Evolutionary conservation across 2,329 filamentous ascomycete species (phyloP), one percentile per base, ranked within the genome.

Genomic region (Ceratocystis smalleyi): DNA sequence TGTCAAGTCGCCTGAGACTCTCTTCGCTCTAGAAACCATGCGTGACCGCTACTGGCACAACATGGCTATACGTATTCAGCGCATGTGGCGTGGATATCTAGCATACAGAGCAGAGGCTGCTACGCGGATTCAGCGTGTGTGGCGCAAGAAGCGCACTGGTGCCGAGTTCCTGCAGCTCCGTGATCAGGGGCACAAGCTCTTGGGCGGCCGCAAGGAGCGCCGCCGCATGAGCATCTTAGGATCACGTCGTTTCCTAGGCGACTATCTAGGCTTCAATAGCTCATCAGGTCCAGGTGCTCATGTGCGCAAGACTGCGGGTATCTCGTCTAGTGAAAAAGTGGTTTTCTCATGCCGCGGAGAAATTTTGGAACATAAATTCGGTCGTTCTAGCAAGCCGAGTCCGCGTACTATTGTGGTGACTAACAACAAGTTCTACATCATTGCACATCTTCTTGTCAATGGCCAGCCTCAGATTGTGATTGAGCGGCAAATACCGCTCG

Each of bases 41-140:
- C 84, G 94, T 72, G 94, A 99, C 73, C 82, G 89, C 65, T 99
- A 97, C 75, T 97, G 92, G 92, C 92, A 97, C 75, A 99, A 97
- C 76, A 97, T 99, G 94, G 94, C 94, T 2, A 95, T 92, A 67
- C 85, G 94, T 66, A 97, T 99, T 66, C 94, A 99, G 76, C 84
- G 94, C 69, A 94, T 95, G 72, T 99, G 94, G 94, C 84, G 94
- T 70, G 95, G 95, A 62, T 97, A 96, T 72, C 81, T 97, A 49
- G 86, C 92, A 4, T 97, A 97, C 75, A 84, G 94, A 55, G 87
- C 85, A 30, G 94, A 99, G 75, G 94, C 89, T 66, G 94, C 94
- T 5, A 96, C 87, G 15, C 84, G 94, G 43, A 97, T 99, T 69
- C 94, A 97, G 73, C 83, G 90, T 51, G 91, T 96, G 78, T 99